Conservation (phyloP, 805 yeast genomes). For the Jamesozyma hellenica region DNA sequence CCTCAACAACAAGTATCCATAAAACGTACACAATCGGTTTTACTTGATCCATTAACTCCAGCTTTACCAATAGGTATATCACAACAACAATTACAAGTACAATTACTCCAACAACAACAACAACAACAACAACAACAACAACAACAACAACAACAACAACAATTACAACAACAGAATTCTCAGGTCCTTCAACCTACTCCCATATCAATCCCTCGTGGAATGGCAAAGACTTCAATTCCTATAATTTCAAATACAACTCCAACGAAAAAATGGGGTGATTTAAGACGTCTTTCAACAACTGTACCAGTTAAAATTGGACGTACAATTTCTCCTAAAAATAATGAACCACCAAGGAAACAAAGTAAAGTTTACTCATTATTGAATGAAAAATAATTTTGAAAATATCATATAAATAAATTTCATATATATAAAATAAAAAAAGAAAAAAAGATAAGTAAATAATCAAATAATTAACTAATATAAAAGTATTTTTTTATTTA, state of each 20-base stretch:
- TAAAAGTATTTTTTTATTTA: too few species aligned
- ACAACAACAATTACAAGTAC: too few species aligned
- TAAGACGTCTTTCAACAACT: too few species aligned
- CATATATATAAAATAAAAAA: too few species aligned
- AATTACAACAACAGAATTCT: not conserved
- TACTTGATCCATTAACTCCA: too few species aligned
- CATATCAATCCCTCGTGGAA: not conserved
- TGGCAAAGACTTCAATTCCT: not conserved
- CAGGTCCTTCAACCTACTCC: not conserved
- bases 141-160: slow-evolving; percentile 4
- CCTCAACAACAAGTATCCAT: too few species aligned
- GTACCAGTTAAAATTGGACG: not conserved
- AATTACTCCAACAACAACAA: too few species aligned
- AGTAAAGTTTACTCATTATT: slow-evolving; percentile 17
- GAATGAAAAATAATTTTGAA: slow-evolving; percentile 2
- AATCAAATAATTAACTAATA: too few species aligned
- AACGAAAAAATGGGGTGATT: not conserved
- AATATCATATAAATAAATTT: too few species aligned
- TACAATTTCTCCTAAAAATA: not conserved
- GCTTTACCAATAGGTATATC: too few species aligned
- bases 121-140: slow-evolving; percentile 3
- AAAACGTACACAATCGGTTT: too few species aligned
- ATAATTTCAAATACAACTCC: slow-evolving; percentile 9
- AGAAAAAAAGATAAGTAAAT: too few species aligned
- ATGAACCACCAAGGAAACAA: not conserved